Percentiles rank a stretch among this genome's conserved stretches.
phyloP scores from a whole-genome alignment of 345 rosid genomes.

The Microthlaspi erraticum region DNA sequence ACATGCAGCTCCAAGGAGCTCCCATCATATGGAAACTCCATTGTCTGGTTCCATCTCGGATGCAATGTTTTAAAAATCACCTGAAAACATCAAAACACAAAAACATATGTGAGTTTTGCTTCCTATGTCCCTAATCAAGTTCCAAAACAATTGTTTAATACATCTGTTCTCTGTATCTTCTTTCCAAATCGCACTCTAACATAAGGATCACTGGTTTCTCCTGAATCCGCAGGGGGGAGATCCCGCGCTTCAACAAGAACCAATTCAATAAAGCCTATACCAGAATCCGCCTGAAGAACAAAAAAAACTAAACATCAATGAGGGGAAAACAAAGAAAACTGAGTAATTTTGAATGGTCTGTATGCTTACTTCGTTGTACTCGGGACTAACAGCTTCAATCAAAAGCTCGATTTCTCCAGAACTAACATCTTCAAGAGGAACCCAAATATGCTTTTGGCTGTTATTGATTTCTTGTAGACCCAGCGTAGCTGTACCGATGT shows the following conservation, averaged over 20 bases:
- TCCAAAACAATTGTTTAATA: too few species aligned
- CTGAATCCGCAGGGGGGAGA: too few species aligned
- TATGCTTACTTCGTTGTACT: conserved; percentile 58
- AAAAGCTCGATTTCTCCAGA: conserved; percentile 89
- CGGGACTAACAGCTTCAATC: conserved; percentile 67
- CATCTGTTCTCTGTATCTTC: too few species aligned
- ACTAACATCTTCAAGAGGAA: conserved; percentile 89
- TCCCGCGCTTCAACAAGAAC: conserved; percentile 71
- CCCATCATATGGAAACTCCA: conserved; percentile 88
- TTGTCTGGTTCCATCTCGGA: conserved; percentile 90
- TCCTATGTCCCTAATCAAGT: too few species aligned
- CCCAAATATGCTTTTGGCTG: conserved; percentile 73
- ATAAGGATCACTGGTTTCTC: too few species aligned
- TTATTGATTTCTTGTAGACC: conserved; percentile 82
- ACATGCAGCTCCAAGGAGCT: conserved; percentile 77
- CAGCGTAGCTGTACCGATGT: conserved; percentile 81
- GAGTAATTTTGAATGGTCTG: neutral
- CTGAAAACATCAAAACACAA: conserved; percentile 46
- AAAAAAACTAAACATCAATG: conserved; percentile 15
- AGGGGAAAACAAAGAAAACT: conserved; percentile 27
- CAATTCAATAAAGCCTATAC: conserved; percentile 23
- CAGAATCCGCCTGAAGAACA: conserved; percentile 55
- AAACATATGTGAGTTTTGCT: neutral
- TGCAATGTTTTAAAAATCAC: conserved; percentile 75
- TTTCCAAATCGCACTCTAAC: too few species aligned